Percentiles rank a stretch among this genome's conserved stretches.
phyloP scores from a whole-genome alignment of 768 basidiomycete species.

The Pleurotus cornucopiae region DNA sequence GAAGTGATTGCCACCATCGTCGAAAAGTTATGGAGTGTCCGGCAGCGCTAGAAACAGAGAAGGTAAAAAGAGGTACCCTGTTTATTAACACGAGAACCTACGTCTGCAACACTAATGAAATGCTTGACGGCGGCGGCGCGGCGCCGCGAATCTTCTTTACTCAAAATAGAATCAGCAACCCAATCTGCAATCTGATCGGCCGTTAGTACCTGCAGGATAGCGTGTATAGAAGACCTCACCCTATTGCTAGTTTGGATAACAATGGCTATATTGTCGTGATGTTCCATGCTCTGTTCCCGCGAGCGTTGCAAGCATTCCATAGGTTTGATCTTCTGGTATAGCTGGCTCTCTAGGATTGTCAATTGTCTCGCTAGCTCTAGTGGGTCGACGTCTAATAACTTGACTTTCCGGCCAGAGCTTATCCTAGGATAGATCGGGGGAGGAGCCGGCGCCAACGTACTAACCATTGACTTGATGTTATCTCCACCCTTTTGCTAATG shows the following conservation, averaged over 20 bases:
- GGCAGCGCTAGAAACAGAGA: slow-evolving; percentile 64
- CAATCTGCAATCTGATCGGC: slow-evolving; percentile 77
- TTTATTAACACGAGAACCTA: slow-evolving; percentile 33
- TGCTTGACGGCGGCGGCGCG: slow-evolving; percentile 83
- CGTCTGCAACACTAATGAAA: slow-evolving; percentile 88
- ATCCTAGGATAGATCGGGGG: slow-evolving; percentile 71
- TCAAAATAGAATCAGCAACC: slow-evolving; percentile 84
- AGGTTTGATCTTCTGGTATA: slow-evolving; percentile 85
- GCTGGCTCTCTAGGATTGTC: slow-evolving; percentile 82
- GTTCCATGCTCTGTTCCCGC: slow-evolving; percentile 68
- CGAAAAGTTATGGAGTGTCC: slow-evolving; percentile 87
- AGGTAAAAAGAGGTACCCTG: slow-evolving; percentile 8
- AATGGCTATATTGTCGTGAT: slow-evolving; percentile 77
- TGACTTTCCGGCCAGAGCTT: slow-evolving; percentile 54
- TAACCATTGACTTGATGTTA: slow-evolving; percentile 31
- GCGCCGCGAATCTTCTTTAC: slow-evolving; percentile 76
- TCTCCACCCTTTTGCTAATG: slow-evolving; percentile 50
- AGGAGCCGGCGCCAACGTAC: slow-evolving; percentile 65
- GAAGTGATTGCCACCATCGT: slow-evolving; percentile 97
- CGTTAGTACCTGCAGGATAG: neutral
- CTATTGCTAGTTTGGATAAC: slow-evolving; percentile 88
- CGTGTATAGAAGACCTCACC: slow-evolving; percentile 34
- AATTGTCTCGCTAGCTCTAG: slow-evolving; percentile 90
- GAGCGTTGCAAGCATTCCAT: slow-evolving; percentile 88
- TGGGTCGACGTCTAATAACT: slow-evolving; percentile 82